phyloP scores from a whole-genome alignment of 208 protist species.

The Cochliopodium minus region DNA sequence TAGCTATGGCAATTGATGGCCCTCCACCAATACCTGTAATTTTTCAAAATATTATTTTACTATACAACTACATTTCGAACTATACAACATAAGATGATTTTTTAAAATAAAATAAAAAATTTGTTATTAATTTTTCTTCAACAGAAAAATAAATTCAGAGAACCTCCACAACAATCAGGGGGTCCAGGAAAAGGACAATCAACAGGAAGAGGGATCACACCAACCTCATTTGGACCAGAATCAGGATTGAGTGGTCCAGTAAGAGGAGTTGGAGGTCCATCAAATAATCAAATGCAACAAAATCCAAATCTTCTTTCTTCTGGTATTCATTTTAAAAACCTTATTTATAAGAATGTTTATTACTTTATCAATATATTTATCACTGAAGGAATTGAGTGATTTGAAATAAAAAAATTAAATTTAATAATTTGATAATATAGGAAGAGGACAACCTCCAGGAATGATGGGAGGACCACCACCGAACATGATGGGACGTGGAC shows the following conservation, averaged over 20 bases:
- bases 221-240: neutral
- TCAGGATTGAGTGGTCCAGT: neutral
- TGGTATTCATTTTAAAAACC: neutral
- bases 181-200: slow-evolving; percentile 7
- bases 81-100: no score
- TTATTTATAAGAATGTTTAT: neutral
- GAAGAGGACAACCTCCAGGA: neutral
- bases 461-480: neutral
- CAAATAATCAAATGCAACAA: neutral
- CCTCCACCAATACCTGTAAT: slow-evolving; percentile 39
- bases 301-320: neutral
- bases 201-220: neutral
- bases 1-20: slow-evolving; percentile 53
- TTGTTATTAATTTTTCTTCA: no score
- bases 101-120: no score
- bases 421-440: no score
- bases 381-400: no score
- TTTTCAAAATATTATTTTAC: neutral
- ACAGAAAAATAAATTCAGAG: neutral
- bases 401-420: no score
- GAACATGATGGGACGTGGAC: neutral
- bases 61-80: neutral
- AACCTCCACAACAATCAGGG: neutral
- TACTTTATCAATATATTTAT: no score
- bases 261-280: neutral